Conservation (phyloP, 192 early-diverging fungal species). For the Entophlyctis luteolus region DNA sequence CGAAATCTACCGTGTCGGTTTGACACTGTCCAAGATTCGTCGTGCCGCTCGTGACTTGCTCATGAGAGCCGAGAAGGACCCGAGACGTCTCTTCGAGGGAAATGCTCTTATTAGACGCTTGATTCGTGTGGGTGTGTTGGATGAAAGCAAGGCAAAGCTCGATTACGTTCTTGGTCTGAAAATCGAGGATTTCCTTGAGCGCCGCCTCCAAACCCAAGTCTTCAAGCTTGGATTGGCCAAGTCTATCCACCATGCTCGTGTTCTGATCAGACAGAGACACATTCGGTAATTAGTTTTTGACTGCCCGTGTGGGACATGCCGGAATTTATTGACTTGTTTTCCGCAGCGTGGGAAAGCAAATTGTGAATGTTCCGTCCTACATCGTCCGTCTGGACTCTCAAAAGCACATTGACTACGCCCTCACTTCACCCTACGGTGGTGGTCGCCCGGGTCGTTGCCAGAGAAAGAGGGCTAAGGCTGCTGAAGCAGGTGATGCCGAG, state of each 20-base stretch:
- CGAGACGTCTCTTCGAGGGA: conserved; percentile 97
- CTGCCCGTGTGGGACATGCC: not conserved
- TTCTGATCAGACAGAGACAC: conserved; percentile 97
- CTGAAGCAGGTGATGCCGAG: conserved; percentile 33
- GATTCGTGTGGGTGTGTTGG: conserved; percentile 97
- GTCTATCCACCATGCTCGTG: conserved; percentile 98
- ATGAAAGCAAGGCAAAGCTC: conserved; percentile 95
- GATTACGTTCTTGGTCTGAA: conserved; percentile 98
- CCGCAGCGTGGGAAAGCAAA: conserved; percentile 87
- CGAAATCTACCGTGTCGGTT: conserved; percentile 97
- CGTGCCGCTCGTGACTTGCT: conserved; percentile 99
- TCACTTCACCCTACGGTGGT: conserved; percentile 92
- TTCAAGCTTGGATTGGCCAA: conserved; percentile 97
- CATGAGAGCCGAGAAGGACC: conserved; percentile 92
- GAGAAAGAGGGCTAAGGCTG: conserved; percentile 84
- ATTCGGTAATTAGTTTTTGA: conserved; percentile 62
- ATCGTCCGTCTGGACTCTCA: conserved; percentile 84
- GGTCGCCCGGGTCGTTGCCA: conserved; percentile 95
- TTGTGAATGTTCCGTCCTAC: conserved; percentile 94
- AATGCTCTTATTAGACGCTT: conserved; percentile 98
- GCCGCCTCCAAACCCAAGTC: conserved; percentile 98
- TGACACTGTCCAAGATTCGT: conserved; percentile 97
- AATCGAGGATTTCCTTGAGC: conserved; percentile 98
- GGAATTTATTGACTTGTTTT: not conserved
- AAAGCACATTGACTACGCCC: conserved; percentile 78